Base-by-base conservation (phyloP, 202 grass and related monocot species). In the Elaeis oleifera region DNA sequence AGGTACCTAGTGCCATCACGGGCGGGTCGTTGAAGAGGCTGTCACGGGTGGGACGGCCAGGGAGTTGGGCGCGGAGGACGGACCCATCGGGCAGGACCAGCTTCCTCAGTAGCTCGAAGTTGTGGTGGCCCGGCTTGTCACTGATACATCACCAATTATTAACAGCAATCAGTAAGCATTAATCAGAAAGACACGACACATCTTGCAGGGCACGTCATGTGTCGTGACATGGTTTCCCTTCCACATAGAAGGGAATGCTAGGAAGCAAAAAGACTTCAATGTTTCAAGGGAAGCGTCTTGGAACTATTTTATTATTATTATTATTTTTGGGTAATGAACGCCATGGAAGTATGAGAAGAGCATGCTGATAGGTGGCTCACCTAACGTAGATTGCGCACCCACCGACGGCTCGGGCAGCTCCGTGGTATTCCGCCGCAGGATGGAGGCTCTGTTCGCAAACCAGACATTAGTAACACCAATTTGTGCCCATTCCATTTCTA, bases 391-490 rank as follows among this genome's bases (percentile, higher is more conserved):
- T 77, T 0, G 86, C 36, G 5, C 90, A 72, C 3, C 90, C 86
- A 36, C 90, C 78, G 20, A 95, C 75, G 13, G 86, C 83, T 49
- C 86, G 65, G 25, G 90, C 86, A 15, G 90, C 86, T 14, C 69
- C 90, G 64, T 95, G 90, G 67, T 95, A 95, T 39, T 95, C 90
- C 7, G 90, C 83, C 16, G 83, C 86, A 49, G 90, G 83, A 55
- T 95, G 90, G 63, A 84, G 58, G 29, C 82, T 86, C 89, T 95
- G 85, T 44, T 44, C 36, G 11, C 36, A 44, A 44, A 44, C 9
- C 8, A 3, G 1, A 36, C 32, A 11, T 9, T 9, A 32, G 32
- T 36, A 6, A 36, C 32, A 9, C 0, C 32, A 36, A 6, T 9
- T 36, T 44, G 1, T 14, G 0, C 0, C 0, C 36, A 9, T 44